These are phyloP conservation scores for Trichoderma sp. DNA, from an alignment of 2,329 filamentous ascomycete genomes.

Conservation along the genomic window DNA sequence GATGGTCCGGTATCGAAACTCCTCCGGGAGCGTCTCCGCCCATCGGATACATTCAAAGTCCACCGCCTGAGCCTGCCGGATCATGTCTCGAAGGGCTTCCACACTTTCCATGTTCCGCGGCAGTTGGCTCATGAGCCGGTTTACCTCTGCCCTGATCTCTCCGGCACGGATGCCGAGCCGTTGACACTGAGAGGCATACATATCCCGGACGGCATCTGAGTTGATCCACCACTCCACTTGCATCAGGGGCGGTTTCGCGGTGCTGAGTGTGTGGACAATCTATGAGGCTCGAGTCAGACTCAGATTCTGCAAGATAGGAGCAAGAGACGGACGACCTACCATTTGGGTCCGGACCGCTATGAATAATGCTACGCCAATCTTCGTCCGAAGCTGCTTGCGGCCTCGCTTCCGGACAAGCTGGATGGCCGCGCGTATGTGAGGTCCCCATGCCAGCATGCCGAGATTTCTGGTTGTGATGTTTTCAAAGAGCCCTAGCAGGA, in stretches of 20 bases:
- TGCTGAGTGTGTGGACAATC: constrained; percentile 60
- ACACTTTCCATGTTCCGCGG: constrained; percentile 53
- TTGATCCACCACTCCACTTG: constrained; percentile 63
- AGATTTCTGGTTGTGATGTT: constrained; percentile 59
- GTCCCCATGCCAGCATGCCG: constrained; percentile 62
- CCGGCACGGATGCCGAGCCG: constrained; percentile 56
- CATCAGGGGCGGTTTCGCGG: constrained; percentile 55
- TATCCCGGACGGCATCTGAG: constrained; percentile 52
- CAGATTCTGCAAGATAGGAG: background rate
- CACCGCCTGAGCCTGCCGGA: constrained; percentile 53
- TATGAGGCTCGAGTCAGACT: constrained; percentile 32
- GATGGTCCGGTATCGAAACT: constrained; percentile 56
- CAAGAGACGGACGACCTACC: constrained; percentile 42
- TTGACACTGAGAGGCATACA: constrained; percentile 52
- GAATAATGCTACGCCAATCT: constrained; percentile 58
- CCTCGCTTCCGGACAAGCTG: constrained; percentile 61
- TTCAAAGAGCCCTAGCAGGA: constrained; percentile 64
- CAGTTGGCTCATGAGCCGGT: constrained; percentile 51
- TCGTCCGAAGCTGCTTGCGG: constrained; percentile 56
- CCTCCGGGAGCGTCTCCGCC: constrained; percentile 53
- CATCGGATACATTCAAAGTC: constrained; percentile 57
- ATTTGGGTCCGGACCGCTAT: constrained; percentile 63
- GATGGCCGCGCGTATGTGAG: constrained; percentile 66
- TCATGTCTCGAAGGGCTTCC: constrained; percentile 54
- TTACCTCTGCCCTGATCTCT: constrained; percentile 59